Percentiles rank a stretch among this genome's conserved stretches.
phyloP scores from a whole-genome alignment of 495 filamentous ascomycete species.

The Aspergillus avenaceus region DNA sequence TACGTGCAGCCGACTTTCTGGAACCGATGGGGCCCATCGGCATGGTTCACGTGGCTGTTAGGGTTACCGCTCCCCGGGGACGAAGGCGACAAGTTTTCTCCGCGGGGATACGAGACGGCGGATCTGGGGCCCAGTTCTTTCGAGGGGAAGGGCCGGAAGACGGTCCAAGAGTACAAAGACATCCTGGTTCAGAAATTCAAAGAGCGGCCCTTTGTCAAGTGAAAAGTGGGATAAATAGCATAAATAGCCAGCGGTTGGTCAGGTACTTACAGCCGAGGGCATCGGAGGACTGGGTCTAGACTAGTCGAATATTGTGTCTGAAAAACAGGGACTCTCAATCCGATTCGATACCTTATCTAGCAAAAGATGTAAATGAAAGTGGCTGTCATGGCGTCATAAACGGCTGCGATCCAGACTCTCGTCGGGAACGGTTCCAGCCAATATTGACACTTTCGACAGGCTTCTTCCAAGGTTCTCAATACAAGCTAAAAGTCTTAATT shows the following conservation, averaged over 20 bases:
- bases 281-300: too few species aligned
- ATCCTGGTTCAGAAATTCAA: slow-evolving; percentile 18
- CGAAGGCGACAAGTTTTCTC: slow-evolving; percentile 50
- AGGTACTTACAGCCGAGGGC: neutral
- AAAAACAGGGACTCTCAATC: neutral
- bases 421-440: neutral
- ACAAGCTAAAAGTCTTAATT: neutral
- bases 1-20: slow-evolving; percentile 56
- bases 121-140: slow-evolving; percentile 57
- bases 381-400: neutral
- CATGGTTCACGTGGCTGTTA: slow-evolving; percentile 45
- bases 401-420: neutral
- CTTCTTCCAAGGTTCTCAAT: neutral
- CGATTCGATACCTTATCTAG: neutral
- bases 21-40: slow-evolving; percentile 53
- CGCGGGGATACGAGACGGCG: slow-evolving; percentile 52
- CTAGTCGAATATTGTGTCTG: too few species aligned
- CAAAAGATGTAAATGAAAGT: neutral
- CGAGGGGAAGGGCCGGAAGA: slow-evolving; percentile 50
- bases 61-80: slow-evolving; percentile 58
- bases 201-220: slow-evolving; percentile 19
- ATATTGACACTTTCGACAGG: neutral
- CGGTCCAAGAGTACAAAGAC: slow-evolving; percentile 37
- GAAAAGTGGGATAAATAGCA: neutral
- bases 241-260: neutral